Evolutionary conservation across 768 basidiomycete genomes (phyloP).

Genomic region (Hericium erinaceus): DNA sequence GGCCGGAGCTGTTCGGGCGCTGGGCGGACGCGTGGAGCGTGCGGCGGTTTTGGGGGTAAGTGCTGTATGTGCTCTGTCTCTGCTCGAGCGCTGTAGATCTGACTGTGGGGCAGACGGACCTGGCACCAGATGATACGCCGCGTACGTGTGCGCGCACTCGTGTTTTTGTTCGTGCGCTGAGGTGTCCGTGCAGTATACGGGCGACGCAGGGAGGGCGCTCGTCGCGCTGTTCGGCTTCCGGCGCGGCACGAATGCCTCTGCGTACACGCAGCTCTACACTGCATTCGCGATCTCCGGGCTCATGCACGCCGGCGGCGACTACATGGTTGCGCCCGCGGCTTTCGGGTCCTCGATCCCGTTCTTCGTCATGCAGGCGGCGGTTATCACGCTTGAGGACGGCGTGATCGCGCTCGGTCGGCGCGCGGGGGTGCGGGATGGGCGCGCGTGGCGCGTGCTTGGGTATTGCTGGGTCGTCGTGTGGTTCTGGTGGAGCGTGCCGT

Average conservation of each 20-base stretch:
- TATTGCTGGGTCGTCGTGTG: background rate
- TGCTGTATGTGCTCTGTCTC: background rate
- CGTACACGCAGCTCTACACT: constrained; percentile 25
- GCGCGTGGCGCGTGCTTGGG: background rate
- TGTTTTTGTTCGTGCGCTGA: background rate
- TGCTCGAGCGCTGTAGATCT: background rate
- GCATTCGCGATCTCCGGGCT: constrained; percentile 28
- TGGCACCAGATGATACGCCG: no score
- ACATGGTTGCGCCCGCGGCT: constrained; percentile 16
- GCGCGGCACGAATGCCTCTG: constrained; percentile 18
- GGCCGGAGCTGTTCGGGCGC: background rate
- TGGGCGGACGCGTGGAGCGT: background rate
- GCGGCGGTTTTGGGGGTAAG: background rate
- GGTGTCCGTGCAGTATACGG: background rate
- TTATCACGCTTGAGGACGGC: constrained; percentile 27
- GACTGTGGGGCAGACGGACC: no score
- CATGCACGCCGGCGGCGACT: constrained; percentile 26
- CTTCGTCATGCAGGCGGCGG: constrained; percentile 25
- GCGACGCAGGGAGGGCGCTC: background rate
- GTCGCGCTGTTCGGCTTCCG: constrained; percentile 14
- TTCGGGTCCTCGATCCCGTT: constrained; percentile 13
- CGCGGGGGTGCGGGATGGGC: background rate
- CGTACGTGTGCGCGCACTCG: no score
- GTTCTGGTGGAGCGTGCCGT: background rate
- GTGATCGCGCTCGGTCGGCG: constrained; percentile 15